These are phyloP conservation scores for Arctium minus DNA, from an alignment of 129 eudicot species.

Conservation along the genomic window DNA sequence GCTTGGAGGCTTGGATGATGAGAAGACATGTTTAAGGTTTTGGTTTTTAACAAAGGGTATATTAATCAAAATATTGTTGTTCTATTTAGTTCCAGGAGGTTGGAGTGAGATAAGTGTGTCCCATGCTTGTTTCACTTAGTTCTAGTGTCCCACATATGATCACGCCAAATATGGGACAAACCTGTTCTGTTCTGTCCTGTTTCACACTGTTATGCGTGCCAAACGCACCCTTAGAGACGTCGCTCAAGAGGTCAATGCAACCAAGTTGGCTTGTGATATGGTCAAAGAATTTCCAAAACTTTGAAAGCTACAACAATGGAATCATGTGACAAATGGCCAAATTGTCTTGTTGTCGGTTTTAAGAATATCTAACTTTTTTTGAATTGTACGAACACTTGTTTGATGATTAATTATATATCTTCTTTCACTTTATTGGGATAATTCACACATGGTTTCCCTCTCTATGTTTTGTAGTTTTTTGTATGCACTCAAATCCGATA, in stretches of 20 bases:
- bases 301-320: neutral
- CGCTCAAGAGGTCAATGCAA: neutral
- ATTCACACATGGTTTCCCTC: neutral
- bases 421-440: neutral
- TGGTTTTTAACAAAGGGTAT: too few relatives aligned
- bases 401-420: neutral
- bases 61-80: too few relatives aligned
- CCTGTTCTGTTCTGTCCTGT: too few relatives aligned
- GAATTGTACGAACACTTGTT: neutral
- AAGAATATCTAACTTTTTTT: neutral
- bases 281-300: neutral
- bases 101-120: too few relatives aligned
- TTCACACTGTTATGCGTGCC: too few relatives aligned
- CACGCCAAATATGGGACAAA: too few relatives aligned
- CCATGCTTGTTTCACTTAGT: too few relatives aligned
- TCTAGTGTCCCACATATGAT: too few relatives aligned
- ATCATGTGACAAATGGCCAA: neutral
- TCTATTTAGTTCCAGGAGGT: too few relatives aligned
- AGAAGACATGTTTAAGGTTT: too few relatives aligned
- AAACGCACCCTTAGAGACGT: neutral
- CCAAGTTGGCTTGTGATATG: neutral
- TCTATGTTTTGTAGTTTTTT: too few relatives aligned
- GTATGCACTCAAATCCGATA: neutral
- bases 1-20: too few relatives aligned
- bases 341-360: neutral